A percentile compares a stretch with the other conserved stretches of the same genome.
These are phyloP conservation scores for Botrytis galanthina DNA, from an alignment of 2,329 filamentous ascomycete genomes.

Conservation along the genomic window DNA sequence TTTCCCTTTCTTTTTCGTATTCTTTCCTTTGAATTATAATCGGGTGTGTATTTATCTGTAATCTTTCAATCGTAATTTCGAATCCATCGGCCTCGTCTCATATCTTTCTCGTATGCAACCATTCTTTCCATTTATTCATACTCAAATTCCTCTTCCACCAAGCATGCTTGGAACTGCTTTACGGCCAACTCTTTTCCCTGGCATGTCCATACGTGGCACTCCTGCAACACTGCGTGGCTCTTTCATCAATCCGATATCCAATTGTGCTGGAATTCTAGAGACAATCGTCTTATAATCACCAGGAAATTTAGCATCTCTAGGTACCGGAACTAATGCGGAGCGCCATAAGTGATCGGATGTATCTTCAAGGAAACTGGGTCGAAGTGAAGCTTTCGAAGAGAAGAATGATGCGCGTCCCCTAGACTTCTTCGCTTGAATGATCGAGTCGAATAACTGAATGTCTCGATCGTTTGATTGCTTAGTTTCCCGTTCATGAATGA, in stretches of 20 bases:
- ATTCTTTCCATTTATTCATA: background rate
- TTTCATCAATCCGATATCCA: constrained; percentile 86
- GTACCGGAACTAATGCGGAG: constrained; percentile 58
- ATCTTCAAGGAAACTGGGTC: constrained; percentile 64
- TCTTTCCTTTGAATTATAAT: background rate
- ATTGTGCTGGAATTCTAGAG: constrained; percentile 71
- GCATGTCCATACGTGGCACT: constrained; percentile 58
- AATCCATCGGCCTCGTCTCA: background rate
- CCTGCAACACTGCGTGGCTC: constrained; percentile 89
- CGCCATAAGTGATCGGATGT: constrained; percentile 79
- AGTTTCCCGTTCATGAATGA: constrained; percentile 77
- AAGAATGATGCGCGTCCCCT: constrained; percentile 60
- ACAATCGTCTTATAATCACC: constrained; percentile 61
- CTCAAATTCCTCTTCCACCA: constrained; percentile 22
- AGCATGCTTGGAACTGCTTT: constrained; percentile 41
- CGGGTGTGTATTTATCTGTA: constrained; percentile 4
- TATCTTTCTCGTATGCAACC: background rate
- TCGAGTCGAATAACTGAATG: constrained; percentile 78
- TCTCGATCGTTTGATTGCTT: constrained; percentile 59
- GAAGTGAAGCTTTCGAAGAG: constrained; percentile 32
- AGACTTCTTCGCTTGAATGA: constrained; percentile 74
- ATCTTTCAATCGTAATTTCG: constrained; percentile 9
- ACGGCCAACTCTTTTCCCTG: constrained; percentile 37
- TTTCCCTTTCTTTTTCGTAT: background rate
- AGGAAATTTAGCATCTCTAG: constrained; percentile 57